Base-by-base conservation (phyloP, 2,329 filamentous ascomycete species). In the Pseudogymnoascus sp. region DNA sequence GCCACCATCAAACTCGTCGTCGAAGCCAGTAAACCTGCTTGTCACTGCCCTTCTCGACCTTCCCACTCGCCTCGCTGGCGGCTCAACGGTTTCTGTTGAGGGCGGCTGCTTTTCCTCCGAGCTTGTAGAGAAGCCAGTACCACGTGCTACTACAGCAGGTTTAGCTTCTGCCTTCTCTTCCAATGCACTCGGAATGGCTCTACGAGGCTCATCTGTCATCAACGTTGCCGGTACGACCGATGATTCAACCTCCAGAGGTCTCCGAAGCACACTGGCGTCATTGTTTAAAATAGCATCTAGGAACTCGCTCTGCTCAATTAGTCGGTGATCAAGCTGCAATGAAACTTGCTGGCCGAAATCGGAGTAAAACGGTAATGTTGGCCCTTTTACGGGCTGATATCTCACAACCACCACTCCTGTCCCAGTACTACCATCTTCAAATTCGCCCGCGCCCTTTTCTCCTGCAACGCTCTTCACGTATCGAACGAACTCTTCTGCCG, bases 281-380 rank as follows among this genome's bases (percentile, higher is more conserved):
- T 89, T 89, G n/a, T 81, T 86, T 28, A 97, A 77, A 53, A 99
- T 95, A 1, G 90, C 90, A 73, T 96, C 91, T 1, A 99, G 81
- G 66, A 99, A 96, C 69, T 97, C 93, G 64, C 89, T 92, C 71
- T 97, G 92, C 69, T 93, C 87, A 62, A 97, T 88, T 2, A 92
- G 87, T 3, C 91, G 85, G 73, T 96, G 92, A 65, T 92, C 88
- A 11, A 96, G 82, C 53, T 85, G 80, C 18, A 88, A 73, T 1
- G 92, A 89, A 14, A 96, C 84, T 6, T 86, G 78, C 4, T 82
- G 87, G 67, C 88, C 82, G 68, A 96, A 87, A 1, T 85, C 78
- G 14, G 83, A 79, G 65, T 85, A 90, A 91, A 90, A 96, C 8
- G 62, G 81, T 76, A 67, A 80, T 70, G 40, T 80, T 71, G 31